Base-by-base conservation (phyloP, 2,329 filamentous ascomycete genomes). In the Penicillium italicum region DNA sequence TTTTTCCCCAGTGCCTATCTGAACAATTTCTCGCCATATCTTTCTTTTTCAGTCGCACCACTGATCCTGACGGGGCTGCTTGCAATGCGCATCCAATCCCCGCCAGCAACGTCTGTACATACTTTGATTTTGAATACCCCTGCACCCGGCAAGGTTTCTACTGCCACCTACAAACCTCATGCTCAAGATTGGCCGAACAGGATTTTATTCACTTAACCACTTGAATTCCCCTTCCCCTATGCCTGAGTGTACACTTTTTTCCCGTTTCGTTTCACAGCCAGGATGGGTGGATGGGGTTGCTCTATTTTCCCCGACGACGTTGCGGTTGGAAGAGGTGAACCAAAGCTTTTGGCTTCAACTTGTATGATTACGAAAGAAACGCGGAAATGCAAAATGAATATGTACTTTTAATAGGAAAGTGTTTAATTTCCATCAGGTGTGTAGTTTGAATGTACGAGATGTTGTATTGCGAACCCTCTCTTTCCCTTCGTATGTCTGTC, bases 281-380 rank as follows among this genome's bases (percentile, higher is more conserved):
- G 51, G 44, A 41, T 26, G 38, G 33, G 42, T 36, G 53, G 34
- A 40, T 49, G 31, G 38, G 42, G 40, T 42, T 54, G 52, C 36
- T 54, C 51, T 54, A 47, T 57, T 54, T 56, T 62, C 60, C 62
- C 47, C 47, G 47, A 49, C 31, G 37, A 55, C 36, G 18, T 53
- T 56, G 43, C 53, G 44, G 54, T 54, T 61, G 53, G 55, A 57
- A 50, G 53, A 55, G 60, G 54, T 47, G 53, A 60, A 38, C 43
- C 42, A 59, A 60, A 58, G 56, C 61, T 38, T 51, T 51, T 26
- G 26, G 62, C 62, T 66, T 62, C 59, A 52, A 44, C 58, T 58
- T 73, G 70, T 73, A 73, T 69, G 70, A 73, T 72, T 71, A 72
- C 61, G 70, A 73, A 67, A 66, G 64, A 66, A 70, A 73, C 63